phyloP scores from a whole-genome alignment of 2,329 filamentous ascomycete genomes.

The Xylariaceae sp. region DNA sequence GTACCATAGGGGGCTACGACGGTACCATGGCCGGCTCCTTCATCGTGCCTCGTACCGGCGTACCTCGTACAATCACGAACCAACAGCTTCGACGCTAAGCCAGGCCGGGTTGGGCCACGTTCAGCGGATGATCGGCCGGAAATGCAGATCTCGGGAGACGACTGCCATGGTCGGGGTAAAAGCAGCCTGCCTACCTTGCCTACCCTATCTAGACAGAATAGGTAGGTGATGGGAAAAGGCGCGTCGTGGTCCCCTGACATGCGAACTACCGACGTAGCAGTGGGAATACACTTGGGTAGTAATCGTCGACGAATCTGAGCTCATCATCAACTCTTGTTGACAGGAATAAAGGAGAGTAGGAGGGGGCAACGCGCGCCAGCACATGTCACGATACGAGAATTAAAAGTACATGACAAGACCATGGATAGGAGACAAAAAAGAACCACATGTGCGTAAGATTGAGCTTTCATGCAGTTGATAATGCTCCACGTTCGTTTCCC shows the following conservation, averaged over 20 bases:
- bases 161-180: neutral
- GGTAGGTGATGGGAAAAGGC: neutral
- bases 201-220: neutral
- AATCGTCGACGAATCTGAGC: too few species aligned
- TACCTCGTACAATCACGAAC: neutral
- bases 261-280: too few species aligned
- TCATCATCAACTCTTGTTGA: too few species aligned
- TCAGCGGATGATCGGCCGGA: constrained; percentile 9
- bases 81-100: neutral
- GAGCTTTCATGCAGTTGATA: neutral
- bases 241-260: too few species aligned
- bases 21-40: too few species aligned
- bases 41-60: too few species aligned
- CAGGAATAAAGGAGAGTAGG: too few species aligned
- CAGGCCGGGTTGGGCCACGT: neutral
- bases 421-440: neutral
- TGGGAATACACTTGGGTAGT: too few species aligned
- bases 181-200: neutral
- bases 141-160: constrained; percentile 2
- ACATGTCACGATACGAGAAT: constrained; percentile 4
- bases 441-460: neutral
- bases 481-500: neutral
- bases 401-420: neutral
- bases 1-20: neutral
- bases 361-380: neutral